Evolutionary conservation across 1,284 basidiomycete species (phyloP).

Genomic region (Leccinum solheimii): DNA sequence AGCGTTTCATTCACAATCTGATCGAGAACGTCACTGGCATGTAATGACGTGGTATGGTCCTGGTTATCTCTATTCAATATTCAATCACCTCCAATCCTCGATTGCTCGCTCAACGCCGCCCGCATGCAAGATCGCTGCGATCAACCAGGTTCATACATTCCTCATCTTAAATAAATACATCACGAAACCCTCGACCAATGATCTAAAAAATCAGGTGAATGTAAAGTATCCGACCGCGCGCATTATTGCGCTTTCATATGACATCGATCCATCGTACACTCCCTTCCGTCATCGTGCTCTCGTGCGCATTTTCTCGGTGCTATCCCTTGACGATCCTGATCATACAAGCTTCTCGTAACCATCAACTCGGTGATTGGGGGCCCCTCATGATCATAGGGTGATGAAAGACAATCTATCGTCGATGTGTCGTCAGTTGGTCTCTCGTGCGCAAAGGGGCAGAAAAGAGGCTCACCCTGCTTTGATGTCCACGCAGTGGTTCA

Average conservation of each 20-base stretch:
- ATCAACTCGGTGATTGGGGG: not conserved
- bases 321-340: not conserved
- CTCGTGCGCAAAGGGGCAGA: not conserved
- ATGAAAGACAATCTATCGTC: constrained; percentile 14
- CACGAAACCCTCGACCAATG: not conserved
- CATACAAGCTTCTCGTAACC: not conserved
- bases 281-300: not conserved
- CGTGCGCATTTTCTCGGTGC: not conserved
- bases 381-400: constrained; percentile 11
- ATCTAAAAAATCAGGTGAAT: not conserved
- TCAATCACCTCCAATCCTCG: not conserved
- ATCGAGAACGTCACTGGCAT: not conserved
- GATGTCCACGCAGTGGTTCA: constrained; percentile 13
- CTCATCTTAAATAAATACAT: not conserved
- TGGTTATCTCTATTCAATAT: not conserved
- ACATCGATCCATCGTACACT: not conserved
- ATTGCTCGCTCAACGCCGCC: not conserved
- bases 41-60: not conserved
- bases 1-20: not conserved
- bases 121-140: not conserved
- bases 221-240: constrained; percentile 1
- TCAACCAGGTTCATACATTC: not conserved
- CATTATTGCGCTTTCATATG: constrained; percentile 18
- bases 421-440: not conserved
- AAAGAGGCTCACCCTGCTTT: constrained; percentile 19